These are phyloP conservation scores for Sphagnum magellanicum DNA, from an alignment of 228 moss, liverwort and hornwort genomes.

Conservation along the genomic window DNA sequence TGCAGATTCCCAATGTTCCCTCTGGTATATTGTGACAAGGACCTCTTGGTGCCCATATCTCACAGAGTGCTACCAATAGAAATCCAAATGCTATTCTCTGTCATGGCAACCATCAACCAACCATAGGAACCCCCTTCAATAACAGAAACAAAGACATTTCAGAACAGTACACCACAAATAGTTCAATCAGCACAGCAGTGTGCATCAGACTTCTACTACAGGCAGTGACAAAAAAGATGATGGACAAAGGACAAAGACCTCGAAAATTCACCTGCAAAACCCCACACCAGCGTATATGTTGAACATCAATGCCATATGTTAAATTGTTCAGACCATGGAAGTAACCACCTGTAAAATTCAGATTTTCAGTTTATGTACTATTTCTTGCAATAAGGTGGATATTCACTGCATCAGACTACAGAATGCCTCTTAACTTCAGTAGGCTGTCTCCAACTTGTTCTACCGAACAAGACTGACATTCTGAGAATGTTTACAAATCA, in stretches of 20 bases:
- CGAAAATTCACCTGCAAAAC: constrained; percentile 57
- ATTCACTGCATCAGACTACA: too few relatives aligned
- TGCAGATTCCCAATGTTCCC: constrained; percentile 37
- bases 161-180: neutral
- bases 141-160: too few relatives aligned
- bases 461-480: too few relatives aligned
- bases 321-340: constrained; percentile 68
- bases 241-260: neutral
- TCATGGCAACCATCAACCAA: constrained; percentile 3
- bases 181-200: neutral
- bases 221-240: neutral
- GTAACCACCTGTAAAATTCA: constrained; percentile 59
- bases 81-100: constrained; percentile 85
- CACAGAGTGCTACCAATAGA: constrained; percentile 65
- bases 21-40: constrained; percentile 20
- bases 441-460: too few relatives aligned
- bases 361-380: neutral
- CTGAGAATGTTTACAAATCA: neutral
- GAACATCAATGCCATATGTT: constrained; percentile 63
- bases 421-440: too few relatives aligned
- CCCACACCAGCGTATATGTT: constrained; percentile 72
- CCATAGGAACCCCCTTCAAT: neutral
- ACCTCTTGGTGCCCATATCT: constrained; percentile 67
- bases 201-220: neutral
- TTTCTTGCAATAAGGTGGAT: too few relatives aligned